phyloP scores from a whole-genome alignment of 176 grass and related monocot species.

The Triticum dicoccoides region DNA sequence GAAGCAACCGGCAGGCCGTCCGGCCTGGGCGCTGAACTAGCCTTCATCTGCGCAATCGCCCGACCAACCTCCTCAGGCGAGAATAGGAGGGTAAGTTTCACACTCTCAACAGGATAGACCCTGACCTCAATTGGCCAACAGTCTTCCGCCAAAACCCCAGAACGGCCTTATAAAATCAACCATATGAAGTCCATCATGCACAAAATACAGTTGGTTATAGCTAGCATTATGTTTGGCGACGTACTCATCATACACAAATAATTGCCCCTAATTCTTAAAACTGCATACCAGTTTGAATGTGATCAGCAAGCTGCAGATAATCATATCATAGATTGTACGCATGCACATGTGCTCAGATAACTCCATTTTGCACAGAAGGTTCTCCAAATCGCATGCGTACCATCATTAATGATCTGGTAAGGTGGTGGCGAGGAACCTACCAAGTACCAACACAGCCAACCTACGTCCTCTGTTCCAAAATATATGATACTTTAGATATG shows the following conservation, averaged over 20 bases:
- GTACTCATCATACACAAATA: background rate
- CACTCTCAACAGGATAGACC: too few species aligned
- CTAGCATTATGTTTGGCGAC: background rate
- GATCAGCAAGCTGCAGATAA: slow-evolving; percentile 3
- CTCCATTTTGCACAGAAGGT: background rate
- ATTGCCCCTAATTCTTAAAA: background rate
- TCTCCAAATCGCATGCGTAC: background rate
- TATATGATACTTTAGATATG: background rate
- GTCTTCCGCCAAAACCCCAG: too few species aligned
- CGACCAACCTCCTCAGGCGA: too few species aligned
- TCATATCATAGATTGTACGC: background rate
- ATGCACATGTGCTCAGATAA: background rate
- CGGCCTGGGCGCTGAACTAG: too few species aligned
- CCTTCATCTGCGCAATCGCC: too few species aligned
- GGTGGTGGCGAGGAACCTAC: background rate
- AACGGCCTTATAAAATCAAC: background rate
- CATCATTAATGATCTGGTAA: background rate
- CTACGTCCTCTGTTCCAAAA: background rate
- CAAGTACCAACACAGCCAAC: background rate
- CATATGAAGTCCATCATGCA: background rate
- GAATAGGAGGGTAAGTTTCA: too few species aligned
- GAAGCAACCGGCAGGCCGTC: too few species aligned
- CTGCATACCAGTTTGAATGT: background rate
- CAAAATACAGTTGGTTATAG: background rate
- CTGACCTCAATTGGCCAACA: too few species aligned